Evolutionary conservation across 2,329 filamentous ascomycete genomes (phyloP).

Genomic region (Aspergillus sp.): DNA sequence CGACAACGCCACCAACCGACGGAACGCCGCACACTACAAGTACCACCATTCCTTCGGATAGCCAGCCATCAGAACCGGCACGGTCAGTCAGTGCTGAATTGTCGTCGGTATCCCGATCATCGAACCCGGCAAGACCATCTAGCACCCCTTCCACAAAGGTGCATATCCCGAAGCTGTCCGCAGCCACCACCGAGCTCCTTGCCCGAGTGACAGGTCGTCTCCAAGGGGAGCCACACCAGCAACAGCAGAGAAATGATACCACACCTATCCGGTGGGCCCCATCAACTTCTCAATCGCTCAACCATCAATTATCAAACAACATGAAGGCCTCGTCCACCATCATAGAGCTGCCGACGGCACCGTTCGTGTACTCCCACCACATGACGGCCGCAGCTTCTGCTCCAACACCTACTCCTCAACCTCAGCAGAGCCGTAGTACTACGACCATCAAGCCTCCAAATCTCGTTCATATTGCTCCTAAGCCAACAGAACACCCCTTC

Average conservation of each 20-base stretch:
- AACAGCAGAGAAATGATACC: conserved; percentile 13
- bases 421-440: neutral
- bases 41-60: conserved; percentile 4
- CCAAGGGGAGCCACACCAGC: conserved; percentile 8
- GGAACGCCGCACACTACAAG: conserved; percentile 10
- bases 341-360: conserved; percentile 24
- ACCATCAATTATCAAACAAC: conserved; percentile 5
- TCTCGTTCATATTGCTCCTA: conserved; percentile 11
- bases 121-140: conserved; percentile 10
- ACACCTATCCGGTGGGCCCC: conserved; percentile 11
- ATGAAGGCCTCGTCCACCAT: conserved; percentile 27
- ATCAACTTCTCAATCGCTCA: conserved; percentile 3
- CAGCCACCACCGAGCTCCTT: conserved; percentile 26
- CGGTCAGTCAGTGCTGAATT: conserved; percentile 5
- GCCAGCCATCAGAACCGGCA: conserved; percentile 11
- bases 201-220: conserved; percentile 22
- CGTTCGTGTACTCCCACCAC: conserved; percentile 18
- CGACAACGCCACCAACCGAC: conserved; percentile 18
- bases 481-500: neutral
- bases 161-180: conserved; percentile 24
- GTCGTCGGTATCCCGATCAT: conserved; percentile 7
- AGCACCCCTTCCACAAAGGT: conserved; percentile 13
- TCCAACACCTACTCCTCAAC: neutral
- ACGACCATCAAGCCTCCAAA: conserved; percentile 5
- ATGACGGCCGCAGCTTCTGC: conserved; percentile 11